Evolutionary conservation across 495 filamentous ascomycete genomes (phyloP).

Genomic region (Aspergillus affinis): DNA sequence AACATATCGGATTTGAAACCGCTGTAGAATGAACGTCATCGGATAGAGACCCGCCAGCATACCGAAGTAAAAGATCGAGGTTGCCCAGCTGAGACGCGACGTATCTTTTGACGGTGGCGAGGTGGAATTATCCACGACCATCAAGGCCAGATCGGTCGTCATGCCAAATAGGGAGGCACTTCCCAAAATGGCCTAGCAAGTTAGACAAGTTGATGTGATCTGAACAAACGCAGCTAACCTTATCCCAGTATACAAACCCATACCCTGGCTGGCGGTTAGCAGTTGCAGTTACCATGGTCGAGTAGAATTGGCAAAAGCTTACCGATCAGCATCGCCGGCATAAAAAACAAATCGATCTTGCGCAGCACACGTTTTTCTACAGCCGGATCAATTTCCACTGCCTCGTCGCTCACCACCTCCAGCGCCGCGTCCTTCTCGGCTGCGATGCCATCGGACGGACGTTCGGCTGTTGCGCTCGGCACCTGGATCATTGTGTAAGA

Average conservation of each 20-base stretch:
- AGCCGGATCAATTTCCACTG: constrained; percentile 50
- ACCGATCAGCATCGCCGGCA: constrained; percentile 70
- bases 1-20: constrained; percentile 60
- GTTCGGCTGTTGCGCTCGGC: constrained; percentile 6
- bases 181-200: constrained; percentile 66
- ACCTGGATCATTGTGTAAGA: constrained; percentile 11
- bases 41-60: constrained; percentile 73
- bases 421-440: constrained; percentile 28
- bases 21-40: constrained; percentile 67
- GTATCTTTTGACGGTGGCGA: constrained; percentile 58
- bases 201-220: constrained; percentile 1
- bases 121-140: constrained; percentile 50
- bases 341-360: constrained; percentile 72
- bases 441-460: neutral
- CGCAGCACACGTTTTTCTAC: constrained; percentile 55
- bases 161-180: constrained; percentile 71
- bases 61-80: constrained; percentile 77
- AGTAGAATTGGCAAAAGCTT: constrained; percentile 8
- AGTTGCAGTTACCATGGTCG: neutral
- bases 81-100: constrained; percentile 68
- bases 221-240: constrained; percentile 41
- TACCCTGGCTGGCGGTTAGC: constrained; percentile 39
- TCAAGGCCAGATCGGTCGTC: constrained; percentile 63
- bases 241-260: constrained; percentile 78
- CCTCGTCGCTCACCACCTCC: constrained; percentile 51